These are phyloP conservation scores for Acarospora socialis DNA, from an alignment of 2,329 filamentous ascomycete genomes.

Conservation along the genomic window DNA sequence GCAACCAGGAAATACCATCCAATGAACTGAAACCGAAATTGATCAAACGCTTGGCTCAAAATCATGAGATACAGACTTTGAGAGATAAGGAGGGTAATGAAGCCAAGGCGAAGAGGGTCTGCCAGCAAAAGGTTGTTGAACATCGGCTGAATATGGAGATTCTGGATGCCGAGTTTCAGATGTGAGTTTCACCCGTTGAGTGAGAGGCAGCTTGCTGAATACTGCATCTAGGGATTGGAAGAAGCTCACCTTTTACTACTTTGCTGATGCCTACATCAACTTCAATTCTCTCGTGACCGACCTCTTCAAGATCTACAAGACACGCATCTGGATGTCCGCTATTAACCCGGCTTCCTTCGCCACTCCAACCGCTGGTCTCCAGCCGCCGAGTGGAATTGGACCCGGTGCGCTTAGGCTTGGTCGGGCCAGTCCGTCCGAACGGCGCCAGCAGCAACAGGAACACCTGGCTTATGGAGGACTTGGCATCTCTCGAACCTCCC, in stretches of 20 bases:
- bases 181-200: slow-evolving; percentile 46
- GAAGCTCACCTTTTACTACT: slow-evolving; percentile 98
- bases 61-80: slow-evolving; percentile 75
- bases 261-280: slow-evolving; percentile 95
- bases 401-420: slow-evolving; percentile 49
- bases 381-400: slow-evolving; percentile 52
- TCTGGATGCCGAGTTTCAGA: slow-evolving; percentile 94
- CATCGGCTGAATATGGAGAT: slow-evolving; percentile 97
- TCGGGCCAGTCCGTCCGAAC: slow-evolving; percentile 25
- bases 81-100: slow-evolving; percentile 95
- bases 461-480: slow-evolving; percentile 9
- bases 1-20: slow-evolving; percentile 50
- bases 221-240: slow-evolving; percentile 75
- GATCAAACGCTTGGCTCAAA: slow-evolving; percentile 87
- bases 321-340: slow-evolving; percentile 98
- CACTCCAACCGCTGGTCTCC: slow-evolving; percentile 57
- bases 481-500: slow-evolving; percentile 2
- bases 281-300: slow-evolving; percentile 97
- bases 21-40: slow-evolving; percentile 86
- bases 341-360: slow-evolving; percentile 96
- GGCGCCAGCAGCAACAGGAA: slow-evolving; percentile 27
- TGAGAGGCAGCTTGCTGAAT: slow-evolving; percentile 5
- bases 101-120: slow-evolving; percentile 91
- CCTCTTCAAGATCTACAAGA: slow-evolving; percentile 98
- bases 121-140: slow-evolving; percentile 91